Evolutionary conservation across 768 basidiomycete genomes (phyloP).

Genomic region (Chiua virens): DNA sequence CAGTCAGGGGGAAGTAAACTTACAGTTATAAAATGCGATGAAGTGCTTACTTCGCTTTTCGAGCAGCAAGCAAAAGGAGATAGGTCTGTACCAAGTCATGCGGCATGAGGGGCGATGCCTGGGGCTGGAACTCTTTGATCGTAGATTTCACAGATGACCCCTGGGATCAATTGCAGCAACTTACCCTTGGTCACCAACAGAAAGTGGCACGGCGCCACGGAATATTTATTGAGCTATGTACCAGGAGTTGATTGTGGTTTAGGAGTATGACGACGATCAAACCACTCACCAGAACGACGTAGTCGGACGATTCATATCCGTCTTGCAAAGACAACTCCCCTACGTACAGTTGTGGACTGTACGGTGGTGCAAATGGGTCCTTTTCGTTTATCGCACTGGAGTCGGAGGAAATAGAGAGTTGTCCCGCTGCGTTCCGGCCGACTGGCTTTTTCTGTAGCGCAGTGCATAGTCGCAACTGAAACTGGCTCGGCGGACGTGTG

Average conservation of each 20-base stretch:
- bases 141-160: background rate
- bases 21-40: constrained; percentile 92
- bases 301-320: constrained; percentile 51
- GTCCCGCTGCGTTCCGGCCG: constrained; percentile 45
- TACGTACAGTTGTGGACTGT: constrained; percentile 69
- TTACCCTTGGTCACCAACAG: constrained; percentile 83
- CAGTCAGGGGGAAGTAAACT: constrained; percentile 23
- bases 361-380: constrained; percentile 88
- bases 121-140: constrained; percentile 65
- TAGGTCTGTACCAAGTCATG: constrained; percentile 78
- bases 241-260: constrained; percentile 2
- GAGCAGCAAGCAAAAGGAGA: constrained; percentile 67
- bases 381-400: constrained; percentile 25
- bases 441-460: constrained; percentile 78
- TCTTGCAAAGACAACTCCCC: constrained; percentile 63
- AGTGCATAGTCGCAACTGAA: constrained; percentile 82
- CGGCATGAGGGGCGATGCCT: constrained; percentile 78
- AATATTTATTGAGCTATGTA: constrained; percentile 86
- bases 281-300: constrained; percentile 66
- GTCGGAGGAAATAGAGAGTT: constrained; percentile 26
- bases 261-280: background rate
- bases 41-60: constrained; percentile 55
- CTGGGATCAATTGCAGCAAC: constrained; percentile 6
- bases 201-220: constrained; percentile 82
- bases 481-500: constrained; percentile 46